A percentile compares a stretch with the other conserved stretches of the same genome.
These are phyloP conservation scores for Lavandula angustifolia DNA, from an alignment of 257 asterid species.

Conservation along the genomic window DNA sequence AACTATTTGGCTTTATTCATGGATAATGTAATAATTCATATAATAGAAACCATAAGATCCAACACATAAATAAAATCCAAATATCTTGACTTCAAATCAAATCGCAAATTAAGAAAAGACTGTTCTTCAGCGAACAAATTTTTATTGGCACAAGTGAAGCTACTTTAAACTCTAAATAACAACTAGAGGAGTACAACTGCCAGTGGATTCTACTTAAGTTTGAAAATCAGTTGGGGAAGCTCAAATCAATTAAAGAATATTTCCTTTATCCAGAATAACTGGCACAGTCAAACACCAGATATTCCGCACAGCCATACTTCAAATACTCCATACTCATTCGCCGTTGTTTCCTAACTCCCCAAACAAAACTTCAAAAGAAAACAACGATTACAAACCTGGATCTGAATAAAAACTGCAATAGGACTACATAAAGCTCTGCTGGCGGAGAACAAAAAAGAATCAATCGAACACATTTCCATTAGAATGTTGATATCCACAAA, in stretches of 20 bases:
- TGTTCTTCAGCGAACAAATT: not conserved
- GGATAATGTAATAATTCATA: conserved; percentile 7
- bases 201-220: conserved; percentile 1
- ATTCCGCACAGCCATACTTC: too few species aligned
- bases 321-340: conserved; percentile 3
- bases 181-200: conserved; percentile 12
- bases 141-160: not conserved
- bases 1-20: not conserved
- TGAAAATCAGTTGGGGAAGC: not conserved
- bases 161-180: conserved; percentile 26
- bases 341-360: not conserved
- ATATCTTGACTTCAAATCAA: not conserved
- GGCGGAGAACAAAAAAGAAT: conserved; percentile 64
- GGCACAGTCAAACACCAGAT: too few species aligned
- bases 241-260: conserved; percentile 15
- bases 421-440: conserved; percentile 78
- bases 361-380: too few species aligned
- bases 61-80: too few species aligned
- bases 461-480: conserved; percentile 51
- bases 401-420: conserved; percentile 72
- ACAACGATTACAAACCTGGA: conserved; percentile 61
- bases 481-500: too few species aligned
- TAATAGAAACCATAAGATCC: too few species aligned
- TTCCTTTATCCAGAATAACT: conserved; percentile 22
- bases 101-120: not conserved